Conservation (phyloP, 805 yeast species). For the Lachancea dasiensis region DNA sequence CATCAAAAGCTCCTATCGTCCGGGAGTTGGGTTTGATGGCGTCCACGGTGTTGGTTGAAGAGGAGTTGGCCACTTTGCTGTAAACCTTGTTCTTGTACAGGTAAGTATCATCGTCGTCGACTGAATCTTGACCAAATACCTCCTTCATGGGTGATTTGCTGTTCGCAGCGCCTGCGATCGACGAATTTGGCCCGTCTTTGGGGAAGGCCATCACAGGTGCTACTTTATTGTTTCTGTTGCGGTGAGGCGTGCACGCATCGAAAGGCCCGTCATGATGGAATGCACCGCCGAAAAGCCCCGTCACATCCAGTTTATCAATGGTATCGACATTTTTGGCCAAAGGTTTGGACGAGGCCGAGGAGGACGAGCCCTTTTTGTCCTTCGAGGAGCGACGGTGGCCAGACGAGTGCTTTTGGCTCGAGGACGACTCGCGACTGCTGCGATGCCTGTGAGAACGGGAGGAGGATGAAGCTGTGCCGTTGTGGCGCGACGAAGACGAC, state of each 20-base stretch:
- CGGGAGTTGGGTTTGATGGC: constrained; percentile 48
- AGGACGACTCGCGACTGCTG: constrained; percentile 6
- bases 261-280: constrained; percentile 99
- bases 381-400: constrained; percentile 16
- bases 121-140: constrained; percentile 62
- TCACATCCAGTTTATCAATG: constrained; percentile 92
- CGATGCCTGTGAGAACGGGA: constrained; percentile 13
- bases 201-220: constrained; percentile 97
- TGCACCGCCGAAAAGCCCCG: constrained; percentile 88
- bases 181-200: constrained; percentile 86
- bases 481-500: constrained; percentile 19
- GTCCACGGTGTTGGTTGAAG: constrained; percentile 24
- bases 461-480: constrained; percentile 12
- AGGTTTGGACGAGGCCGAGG: constrained; percentile 10
- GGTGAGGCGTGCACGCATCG: constrained; percentile 96
- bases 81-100: constrained; percentile 18
- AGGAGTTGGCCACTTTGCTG: constrained; percentile 14
- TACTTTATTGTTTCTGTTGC: constrained; percentile 67
- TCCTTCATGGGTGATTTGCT: constrained; percentile 62
- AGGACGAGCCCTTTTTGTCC: constrained; percentile 16
- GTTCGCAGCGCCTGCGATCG: constrained; percentile 65
- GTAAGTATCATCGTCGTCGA: constrained; percentile 46
- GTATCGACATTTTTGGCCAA: constrained; percentile 78
- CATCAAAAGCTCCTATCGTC: constrained; percentile 58
- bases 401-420: constrained; percentile 4